phyloP scores from a whole-genome alignment of 2,329 filamentous ascomycete species.

The Zymoseptoria passerinii region DNA sequence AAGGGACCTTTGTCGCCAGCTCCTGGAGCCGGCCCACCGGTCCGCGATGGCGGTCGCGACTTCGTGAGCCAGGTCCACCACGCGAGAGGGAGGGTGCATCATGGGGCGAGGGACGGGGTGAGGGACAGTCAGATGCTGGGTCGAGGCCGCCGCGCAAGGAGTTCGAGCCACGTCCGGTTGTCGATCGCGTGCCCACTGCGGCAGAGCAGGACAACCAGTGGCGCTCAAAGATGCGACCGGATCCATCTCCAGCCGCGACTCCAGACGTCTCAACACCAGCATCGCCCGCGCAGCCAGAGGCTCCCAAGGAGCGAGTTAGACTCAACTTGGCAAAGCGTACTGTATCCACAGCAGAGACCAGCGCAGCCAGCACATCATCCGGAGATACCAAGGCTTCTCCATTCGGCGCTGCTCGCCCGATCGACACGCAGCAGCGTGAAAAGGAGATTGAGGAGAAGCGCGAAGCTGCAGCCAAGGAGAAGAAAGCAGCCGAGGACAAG shows the following conservation, averaged over 20 bases:
- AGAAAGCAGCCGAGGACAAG: conserved; percentile 81
- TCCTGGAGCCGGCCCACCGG: conserved; percentile 36
- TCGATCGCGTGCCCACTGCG: conserved; percentile 69
- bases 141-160: conserved; percentile 73
- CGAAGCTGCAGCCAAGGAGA: conserved; percentile 63
- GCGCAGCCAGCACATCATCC: conserved; percentile 28
- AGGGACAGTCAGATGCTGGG: conserved; percentile 54
- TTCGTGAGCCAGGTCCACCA: conserved; percentile 49
- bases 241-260: conserved; percentile 55
- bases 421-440: conserved; percentile 85
- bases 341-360: conserved; percentile 62
- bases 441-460: conserved; percentile 85
- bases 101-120: conserved; percentile 55
- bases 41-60: conserved; percentile 53
- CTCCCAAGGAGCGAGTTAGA: conserved; percentile 61
- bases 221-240: conserved; percentile 86
- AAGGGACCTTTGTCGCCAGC: conserved; percentile 79
- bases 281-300: conserved; percentile 55
- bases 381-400: conserved; percentile 76
- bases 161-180: conserved; percentile 57
- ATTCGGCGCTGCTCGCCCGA: conserved; percentile 87
- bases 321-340: conserved; percentile 88
- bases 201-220: conserved; percentile 91
- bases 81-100: conserved; percentile 40
- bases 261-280: conserved; percentile 69